These are phyloP conservation scores for Beauveria varroae DNA, from an alignment of 2,329 filamentous ascomycete genomes.

Conservation along the genomic window DNA sequence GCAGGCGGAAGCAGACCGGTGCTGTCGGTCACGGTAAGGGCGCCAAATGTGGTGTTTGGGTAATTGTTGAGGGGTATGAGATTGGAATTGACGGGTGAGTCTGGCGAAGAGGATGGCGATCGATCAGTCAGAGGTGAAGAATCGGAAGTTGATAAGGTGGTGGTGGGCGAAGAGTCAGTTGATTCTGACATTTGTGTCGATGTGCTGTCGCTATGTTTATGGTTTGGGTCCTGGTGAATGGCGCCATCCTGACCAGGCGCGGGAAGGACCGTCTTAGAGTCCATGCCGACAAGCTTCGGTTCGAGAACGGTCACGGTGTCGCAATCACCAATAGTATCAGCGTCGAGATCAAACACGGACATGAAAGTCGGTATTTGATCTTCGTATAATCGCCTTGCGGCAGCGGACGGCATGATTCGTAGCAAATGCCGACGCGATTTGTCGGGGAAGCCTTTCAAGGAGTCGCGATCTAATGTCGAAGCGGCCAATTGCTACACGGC, in stretches of 20 bases:
- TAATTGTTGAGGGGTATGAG: conserved; percentile 65
- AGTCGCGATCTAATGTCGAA: neutral
- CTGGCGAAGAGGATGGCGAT: conserved; percentile 85
- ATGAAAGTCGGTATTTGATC: conserved; percentile 69
- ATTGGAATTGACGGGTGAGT: conserved; percentile 72
- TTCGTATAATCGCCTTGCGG: conserved; percentile 54
- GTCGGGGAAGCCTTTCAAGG: neutral
- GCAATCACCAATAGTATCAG: conserved; percentile 44
- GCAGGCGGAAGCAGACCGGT: conserved; percentile 33
- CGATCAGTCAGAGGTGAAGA: conserved; percentile 84
- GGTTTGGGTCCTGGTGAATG: conserved; percentile 41
- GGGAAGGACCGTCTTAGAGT: conserved; percentile 30
- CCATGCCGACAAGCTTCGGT: conserved; percentile 43
- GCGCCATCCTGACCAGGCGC: conserved; percentile 30
- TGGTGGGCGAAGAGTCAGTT: conserved; percentile 90
- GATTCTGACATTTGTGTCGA: conserved; percentile 75
- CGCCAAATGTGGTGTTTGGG: conserved; percentile 50
- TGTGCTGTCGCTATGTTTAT: conserved; percentile 70
- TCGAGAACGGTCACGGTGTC: conserved; percentile 48
- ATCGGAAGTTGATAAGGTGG: conserved; percentile 86
- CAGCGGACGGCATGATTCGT: conserved; percentile 53
- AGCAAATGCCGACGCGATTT: conserved; percentile 1
- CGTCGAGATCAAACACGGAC: conserved; percentile 64
- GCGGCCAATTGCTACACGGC: neutral
- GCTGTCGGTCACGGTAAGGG: conserved; percentile 21